Percentiles rank a stretch among this genome's conserved stretches.
Evolutionary conservation across 1,139 yeast species (phyloP).

Genomic region (Yamadazyma epiphylla): DNA sequence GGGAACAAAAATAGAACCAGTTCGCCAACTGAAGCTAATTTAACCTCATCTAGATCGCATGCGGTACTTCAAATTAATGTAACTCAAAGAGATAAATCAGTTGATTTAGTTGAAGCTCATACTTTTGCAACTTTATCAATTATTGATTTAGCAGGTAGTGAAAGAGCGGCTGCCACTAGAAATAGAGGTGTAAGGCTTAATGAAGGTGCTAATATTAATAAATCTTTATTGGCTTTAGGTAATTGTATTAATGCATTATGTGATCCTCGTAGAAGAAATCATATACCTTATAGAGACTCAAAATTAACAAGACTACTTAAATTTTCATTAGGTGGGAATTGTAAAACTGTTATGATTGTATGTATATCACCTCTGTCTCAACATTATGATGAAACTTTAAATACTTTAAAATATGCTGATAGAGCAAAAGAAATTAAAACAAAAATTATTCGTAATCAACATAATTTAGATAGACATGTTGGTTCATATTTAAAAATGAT

Average conservation of each 20-base stretch:
- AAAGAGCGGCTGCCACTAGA: constrained; percentile 85
- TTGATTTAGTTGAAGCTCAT: constrained; percentile 63
- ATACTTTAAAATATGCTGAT: constrained; percentile 85
- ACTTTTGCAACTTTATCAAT: constrained; percentile 78
- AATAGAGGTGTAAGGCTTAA: constrained; percentile 75
- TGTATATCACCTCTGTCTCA: constrained; percentile 83
- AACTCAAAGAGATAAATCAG: constrained; percentile 56
- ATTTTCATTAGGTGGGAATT: constrained; percentile 90
- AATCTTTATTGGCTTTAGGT: constrained; percentile 82
- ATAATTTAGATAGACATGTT: constrained; percentile 78
- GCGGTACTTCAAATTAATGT: constrained; percentile 86
- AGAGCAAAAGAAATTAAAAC: constrained; percentile 90
- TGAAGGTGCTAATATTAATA: constrained; percentile 92
- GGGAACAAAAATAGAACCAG: constrained; percentile 80
- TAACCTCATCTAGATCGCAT: constrained; percentile 86
- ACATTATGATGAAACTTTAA: constrained; percentile 89
- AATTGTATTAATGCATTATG: constrained; percentile 92
- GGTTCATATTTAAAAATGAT: constrained; percentile 85
- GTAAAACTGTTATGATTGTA: constrained; percentile 93
- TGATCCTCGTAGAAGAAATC: constrained; percentile 62
- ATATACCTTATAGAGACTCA: constrained; percentile 88
- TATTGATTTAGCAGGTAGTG: constrained; percentile 93
- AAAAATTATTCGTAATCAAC: constrained; percentile 69
- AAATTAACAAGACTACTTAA: constrained; percentile 81
- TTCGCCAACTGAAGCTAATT: constrained; percentile 88